Base-by-base conservation (phyloP, 768 basidiomycete species). In the Lactarius deliciosus region DNA sequence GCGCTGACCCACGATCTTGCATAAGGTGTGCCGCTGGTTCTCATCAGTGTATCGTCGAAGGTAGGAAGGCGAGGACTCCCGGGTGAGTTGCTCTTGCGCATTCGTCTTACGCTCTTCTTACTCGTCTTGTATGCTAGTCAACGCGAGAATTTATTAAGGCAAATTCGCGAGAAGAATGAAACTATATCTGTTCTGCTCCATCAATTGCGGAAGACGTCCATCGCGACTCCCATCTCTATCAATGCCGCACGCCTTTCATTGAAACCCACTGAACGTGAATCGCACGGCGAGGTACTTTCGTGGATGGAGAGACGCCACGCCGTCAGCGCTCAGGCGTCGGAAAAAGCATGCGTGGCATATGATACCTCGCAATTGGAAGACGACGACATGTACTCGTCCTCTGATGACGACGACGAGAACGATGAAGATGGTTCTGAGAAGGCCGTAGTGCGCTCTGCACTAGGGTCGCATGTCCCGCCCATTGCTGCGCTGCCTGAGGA, bases 61-160 rank as follows among this genome's bases (percentile, higher is more conserved):
- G 76, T 1, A 70, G 76, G 20, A 77, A 77, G 68, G 75, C 76
- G 11, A 72, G 76, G 61, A 74, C 76, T 5, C 76, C 76, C 4
- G 76, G 76, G 76, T 76, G 56, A 43, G 74, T 69, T 22, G 3
- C 22, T n/a, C 2, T 15, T 34, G 0, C 13, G 3, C 11, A 13
- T 11, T 20, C 18, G 40, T 50, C 11, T 8, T 36, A 34, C 34
- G 9, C 47, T 18, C 1, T 20, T 50, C n/a, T 63, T 11, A 66
- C 7, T 25, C 16, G 2, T 18, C 8, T 15, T 58, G 36, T 8
- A 55, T 36, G 7, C 34, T 60, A 76, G 76, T 16, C 68, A 74
- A 70, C 73, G 76, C 36, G 74, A 75, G 57, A 70, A 73, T 25
- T 61, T 77, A n/a, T 71, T 74, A 30, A 72, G 73, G 54, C 73